A percentile compares a stretch with the other conserved stretches of the same genome.
phyloP scores from a whole-genome alignment of 2,329 filamentous ascomycete species.

The Penicillium aurantiogriseum region DNA sequence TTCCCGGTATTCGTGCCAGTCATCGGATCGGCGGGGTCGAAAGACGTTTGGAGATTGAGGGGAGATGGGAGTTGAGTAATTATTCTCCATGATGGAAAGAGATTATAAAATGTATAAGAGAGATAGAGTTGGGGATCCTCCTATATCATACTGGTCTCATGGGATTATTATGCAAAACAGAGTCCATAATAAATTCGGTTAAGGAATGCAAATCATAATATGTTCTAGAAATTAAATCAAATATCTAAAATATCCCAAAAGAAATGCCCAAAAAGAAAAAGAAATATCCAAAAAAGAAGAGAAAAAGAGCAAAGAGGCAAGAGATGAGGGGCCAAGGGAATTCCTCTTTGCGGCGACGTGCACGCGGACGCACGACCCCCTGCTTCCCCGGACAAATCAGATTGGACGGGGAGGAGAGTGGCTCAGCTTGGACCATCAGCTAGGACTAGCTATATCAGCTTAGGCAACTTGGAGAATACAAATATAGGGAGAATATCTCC shows the following conservation, averaged over 20 bases:
- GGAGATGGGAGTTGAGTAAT: slow-evolving; percentile 12
- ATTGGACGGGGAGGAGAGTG: slow-evolving; percentile 8
- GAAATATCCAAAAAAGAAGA: neutral
- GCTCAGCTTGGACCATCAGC: neutral
- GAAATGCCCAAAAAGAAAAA: neutral
- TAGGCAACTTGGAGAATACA: slow-evolving; percentile 6
- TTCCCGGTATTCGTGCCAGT: slow-evolving; percentile 38
- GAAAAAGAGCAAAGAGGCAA: neutral
- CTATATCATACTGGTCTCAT: slow-evolving; percentile 6
- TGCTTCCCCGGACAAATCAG: slow-evolving; percentile 38
- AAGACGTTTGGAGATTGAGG: slow-evolving; percentile 24
- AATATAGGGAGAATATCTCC: slow-evolving; percentile 7
- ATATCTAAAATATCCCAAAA: neutral
- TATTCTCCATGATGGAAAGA: slow-evolving; percentile 15
- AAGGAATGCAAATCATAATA: slow-evolving; percentile 10
- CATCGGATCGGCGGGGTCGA: slow-evolving; percentile 37
- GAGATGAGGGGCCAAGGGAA: slow-evolving; percentile 18
- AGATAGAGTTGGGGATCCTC: neutral
- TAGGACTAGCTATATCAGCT: neutral
- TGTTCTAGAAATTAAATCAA: neutral
- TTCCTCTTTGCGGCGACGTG: slow-evolving; percentile 38
- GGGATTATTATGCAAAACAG: neutral
- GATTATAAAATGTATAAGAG: neutral
- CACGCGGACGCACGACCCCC: slow-evolving; percentile 31
- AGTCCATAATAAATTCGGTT: slow-evolving; percentile 1